phyloP scores from a whole-genome alignment of 2,329 filamentous ascomycete genomes.

The Penicillium glabrum region DNA sequence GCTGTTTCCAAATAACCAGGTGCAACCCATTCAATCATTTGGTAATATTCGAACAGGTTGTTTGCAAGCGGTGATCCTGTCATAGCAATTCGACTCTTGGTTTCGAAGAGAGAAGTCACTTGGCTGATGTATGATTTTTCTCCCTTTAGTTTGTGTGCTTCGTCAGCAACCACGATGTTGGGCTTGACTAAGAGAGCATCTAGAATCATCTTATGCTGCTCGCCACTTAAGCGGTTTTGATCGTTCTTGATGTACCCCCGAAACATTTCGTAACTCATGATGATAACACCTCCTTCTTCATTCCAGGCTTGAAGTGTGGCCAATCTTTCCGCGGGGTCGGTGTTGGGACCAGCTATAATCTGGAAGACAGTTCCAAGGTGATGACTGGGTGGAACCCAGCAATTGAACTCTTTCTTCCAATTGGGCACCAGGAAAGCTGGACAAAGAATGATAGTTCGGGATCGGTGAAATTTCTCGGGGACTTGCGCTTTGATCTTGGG shows the following conservation, averaged over 20 bases:
- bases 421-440: slow-evolving; percentile 75
- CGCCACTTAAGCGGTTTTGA: slow-evolving; percentile 16
- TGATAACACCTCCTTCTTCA: slow-evolving; percentile 66
- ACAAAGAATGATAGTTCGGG: slow-evolving; percentile 71
- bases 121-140: slow-evolving; percentile 51
- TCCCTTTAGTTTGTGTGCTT: slow-evolving; percentile 81
- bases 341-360: not conserved
- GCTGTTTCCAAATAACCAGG: slow-evolving; percentile 72
- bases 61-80: slow-evolving; percentile 87
- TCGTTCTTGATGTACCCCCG: slow-evolving; percentile 44
- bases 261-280: slow-evolving; percentile 75
- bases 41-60: slow-evolving; percentile 77
- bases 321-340: slow-evolving; percentile 40
- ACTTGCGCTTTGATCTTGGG: slow-evolving; percentile 63
- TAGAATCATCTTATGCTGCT: slow-evolving; percentile 41
- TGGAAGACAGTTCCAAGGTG: slow-evolving; percentile 55
- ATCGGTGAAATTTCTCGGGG: slow-evolving; percentile 61
- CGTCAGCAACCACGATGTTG: slow-evolving; percentile 77
- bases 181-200: slow-evolving; percentile 60
- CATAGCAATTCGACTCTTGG: slow-evolving; percentile 73
- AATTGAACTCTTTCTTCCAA: slow-evolving; percentile 74
- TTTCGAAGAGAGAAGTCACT: slow-evolving; percentile 61
- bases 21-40: slow-evolving; percentile 86
- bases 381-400: slow-evolving; percentile 62
- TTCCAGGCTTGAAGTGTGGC: slow-evolving; percentile 60